phyloP scores from a whole-genome alignment of 331 rosid species.

The Pyracantha coccinea region DNA sequence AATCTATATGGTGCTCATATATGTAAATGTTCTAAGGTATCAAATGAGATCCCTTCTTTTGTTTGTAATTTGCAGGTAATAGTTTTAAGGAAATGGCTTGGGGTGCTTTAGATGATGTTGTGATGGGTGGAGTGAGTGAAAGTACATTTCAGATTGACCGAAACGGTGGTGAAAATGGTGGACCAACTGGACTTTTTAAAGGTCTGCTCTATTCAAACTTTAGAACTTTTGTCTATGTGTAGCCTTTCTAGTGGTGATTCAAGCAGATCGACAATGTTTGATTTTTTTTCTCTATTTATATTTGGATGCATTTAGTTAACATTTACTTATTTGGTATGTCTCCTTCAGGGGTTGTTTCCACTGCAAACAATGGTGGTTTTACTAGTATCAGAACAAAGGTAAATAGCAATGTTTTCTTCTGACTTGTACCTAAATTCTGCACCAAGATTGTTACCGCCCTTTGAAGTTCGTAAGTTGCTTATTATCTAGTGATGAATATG shows the following conservation, averaged over 20 bases:
- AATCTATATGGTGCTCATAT: slow-evolving; percentile 1
- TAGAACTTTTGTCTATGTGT: slow-evolving; percentile 1
- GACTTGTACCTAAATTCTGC: slow-evolving; percentile 3
- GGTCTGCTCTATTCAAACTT: slow-evolving; percentile 39
- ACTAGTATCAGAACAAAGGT: slow-evolving; percentile 86
- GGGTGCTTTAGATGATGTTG: slow-evolving; percentile 97
- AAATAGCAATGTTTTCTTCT: slow-evolving; percentile 11
- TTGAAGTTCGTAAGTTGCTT: background rate
- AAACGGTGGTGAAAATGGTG: slow-evolving; percentile 69
- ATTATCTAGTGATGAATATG: background rate
- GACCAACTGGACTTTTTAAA: slow-evolving; percentile 74
- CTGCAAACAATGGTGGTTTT: slow-evolving; percentile 92
- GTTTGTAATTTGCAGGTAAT: slow-evolving; percentile 30
- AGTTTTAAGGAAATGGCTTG: slow-evolving; percentile 56
- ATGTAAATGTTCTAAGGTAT: background rate
- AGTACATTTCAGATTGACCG: slow-evolving; percentile 67
- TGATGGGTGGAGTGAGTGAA: slow-evolving; percentile 98
- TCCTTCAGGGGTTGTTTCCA: slow-evolving; percentile 67
- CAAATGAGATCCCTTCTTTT: background rate
- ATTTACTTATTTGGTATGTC: slow-evolving; percentile 15
- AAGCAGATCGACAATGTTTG: background rate
- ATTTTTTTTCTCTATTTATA: background rate
- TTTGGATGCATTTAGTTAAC: slow-evolving; percentile 9
- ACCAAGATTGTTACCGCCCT: background rate
- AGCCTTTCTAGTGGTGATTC: background rate